Evolutionary conservation across 2,329 filamentous ascomycete species (phyloP).

Genomic region (Pseudonectria buxi): DNA sequence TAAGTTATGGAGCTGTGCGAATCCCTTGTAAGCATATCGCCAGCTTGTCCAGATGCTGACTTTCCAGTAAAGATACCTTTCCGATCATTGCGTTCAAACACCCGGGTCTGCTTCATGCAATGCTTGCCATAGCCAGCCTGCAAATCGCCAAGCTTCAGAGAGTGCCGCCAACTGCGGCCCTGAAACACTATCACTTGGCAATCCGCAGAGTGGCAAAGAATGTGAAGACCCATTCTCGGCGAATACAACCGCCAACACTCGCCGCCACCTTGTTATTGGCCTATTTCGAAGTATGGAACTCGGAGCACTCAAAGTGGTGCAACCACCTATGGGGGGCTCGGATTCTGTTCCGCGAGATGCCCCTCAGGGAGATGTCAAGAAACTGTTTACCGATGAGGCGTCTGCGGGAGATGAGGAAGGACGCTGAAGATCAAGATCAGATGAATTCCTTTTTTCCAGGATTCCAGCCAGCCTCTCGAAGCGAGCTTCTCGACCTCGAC

Average conservation of each 20-base stretch:
- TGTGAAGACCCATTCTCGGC: slow-evolving; percentile 60
- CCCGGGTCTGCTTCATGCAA: slow-evolving; percentile 82
- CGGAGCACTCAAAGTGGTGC: slow-evolving; percentile 93
- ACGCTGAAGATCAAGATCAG: slow-evolving; percentile 30
- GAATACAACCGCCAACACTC: slow-evolving; percentile 73
- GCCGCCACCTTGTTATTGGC: slow-evolving; percentile 80
- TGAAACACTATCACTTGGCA: slow-evolving; percentile 87
- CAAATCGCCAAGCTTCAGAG: slow-evolving; percentile 80
- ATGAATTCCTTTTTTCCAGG: slow-evolving; percentile 22
- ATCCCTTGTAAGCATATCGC: neutral
- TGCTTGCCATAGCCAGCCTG: slow-evolving; percentile 77
- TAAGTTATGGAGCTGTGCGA: slow-evolving; percentile 57
- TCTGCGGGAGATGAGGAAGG: slow-evolving; percentile 25
- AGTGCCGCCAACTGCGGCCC: slow-evolving; percentile 67
- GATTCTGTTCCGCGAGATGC: slow-evolving; percentile 75
- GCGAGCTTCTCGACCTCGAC: slow-evolving; percentile 33
- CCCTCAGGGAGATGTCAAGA: slow-evolving; percentile 66
- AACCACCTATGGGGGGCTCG: slow-evolving; percentile 82
- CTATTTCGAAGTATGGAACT: slow-evolving; percentile 91
- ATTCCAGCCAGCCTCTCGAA: slow-evolving; percentile 11
- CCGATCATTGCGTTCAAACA: slow-evolving; percentile 77
- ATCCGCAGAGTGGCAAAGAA: slow-evolving; percentile 71
- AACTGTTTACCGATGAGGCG: slow-evolving; percentile 60
- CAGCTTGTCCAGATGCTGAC: slow-evolving; percentile 14
- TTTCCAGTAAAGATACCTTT: slow-evolving; percentile 56